Conservation (phyloP, 1,139 yeast species). For the Lodderomyces elongisporus region DNA sequence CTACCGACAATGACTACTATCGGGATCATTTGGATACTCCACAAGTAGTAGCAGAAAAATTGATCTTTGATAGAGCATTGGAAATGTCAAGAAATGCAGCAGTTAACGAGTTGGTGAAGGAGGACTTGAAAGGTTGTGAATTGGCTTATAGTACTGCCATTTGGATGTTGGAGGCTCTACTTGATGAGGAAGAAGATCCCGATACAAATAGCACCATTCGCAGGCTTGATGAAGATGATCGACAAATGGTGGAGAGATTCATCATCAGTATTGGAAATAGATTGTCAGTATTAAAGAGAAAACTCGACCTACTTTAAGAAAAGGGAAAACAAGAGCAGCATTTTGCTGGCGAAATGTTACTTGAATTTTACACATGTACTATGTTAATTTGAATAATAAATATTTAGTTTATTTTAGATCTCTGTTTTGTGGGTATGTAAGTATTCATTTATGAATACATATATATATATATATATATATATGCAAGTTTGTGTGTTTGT, state of each 20-base stretch:
- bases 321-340: too few relatives aligned
- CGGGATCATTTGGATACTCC: neutral
- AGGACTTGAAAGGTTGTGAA: conserved; percentile 76
- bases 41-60: conserved; percentile 66
- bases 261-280: conserved; percentile 70
- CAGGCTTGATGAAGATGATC: conserved; percentile 64
- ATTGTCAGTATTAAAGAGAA: conserved; percentile 52
- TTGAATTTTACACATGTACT: too few relatives aligned
- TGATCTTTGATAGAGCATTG: conserved; percentile 86
- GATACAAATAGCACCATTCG: conserved; percentile 15
- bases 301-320: conserved; percentile 19
- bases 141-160: conserved; percentile 84
- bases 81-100: conserved; percentile 93
- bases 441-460: too few relatives aligned
- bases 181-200: conserved; percentile 48
- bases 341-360: too few relatives aligned
- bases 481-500: too few relatives aligned
- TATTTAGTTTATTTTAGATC: too few relatives aligned
- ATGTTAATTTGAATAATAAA: too few relatives aligned
- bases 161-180: conserved; percentile 89
- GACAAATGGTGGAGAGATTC: conserved; percentile 69
- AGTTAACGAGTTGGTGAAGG: conserved; percentile 73
- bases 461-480: too few relatives aligned
- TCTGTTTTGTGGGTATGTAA: too few relatives aligned
- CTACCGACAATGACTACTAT: neutral